Conservation (phyloP, 2,329 filamentous ascomycete species). For the Phyllosticta citriasiana region DNA sequence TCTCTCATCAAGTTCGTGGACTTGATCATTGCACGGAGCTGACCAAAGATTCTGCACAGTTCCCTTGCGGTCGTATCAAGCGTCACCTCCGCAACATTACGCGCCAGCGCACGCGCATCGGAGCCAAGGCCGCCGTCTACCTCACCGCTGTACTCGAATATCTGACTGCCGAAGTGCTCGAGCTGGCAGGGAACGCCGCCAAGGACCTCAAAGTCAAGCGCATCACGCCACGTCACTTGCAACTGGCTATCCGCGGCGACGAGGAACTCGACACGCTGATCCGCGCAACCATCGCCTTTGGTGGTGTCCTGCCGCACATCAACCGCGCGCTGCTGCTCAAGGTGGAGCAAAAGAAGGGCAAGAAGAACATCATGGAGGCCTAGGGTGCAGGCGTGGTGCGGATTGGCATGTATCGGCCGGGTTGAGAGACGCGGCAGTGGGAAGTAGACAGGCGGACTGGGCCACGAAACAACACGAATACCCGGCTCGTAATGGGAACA, state of each 20-base stretch:
- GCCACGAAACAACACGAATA: not conserved
- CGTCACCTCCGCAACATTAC: slow-evolving; percentile 99
- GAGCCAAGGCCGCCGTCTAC: slow-evolving; percentile 96
- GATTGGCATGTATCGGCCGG: not conserved
- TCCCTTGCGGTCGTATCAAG: slow-evolving; percentile 99
- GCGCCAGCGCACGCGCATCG: slow-evolving; percentile 99
- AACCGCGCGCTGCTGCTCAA: slow-evolving; percentile 93
- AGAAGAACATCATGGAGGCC: slow-evolving; percentile 35
- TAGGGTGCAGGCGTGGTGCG: slow-evolving; percentile 8
- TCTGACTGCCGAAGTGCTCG: slow-evolving; percentile 92
- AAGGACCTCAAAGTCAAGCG: slow-evolving; percentile 99
- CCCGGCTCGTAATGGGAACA: not conserved
- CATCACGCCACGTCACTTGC: slow-evolving; percentile 94
- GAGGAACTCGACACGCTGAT: slow-evolving; percentile 97
- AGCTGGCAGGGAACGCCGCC: slow-evolving; percentile 94
- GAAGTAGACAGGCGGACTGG: not conserved
- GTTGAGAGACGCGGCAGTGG: not conserved
- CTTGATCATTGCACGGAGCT: not conserved
- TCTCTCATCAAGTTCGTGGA: not conserved
- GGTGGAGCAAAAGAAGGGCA: slow-evolving; percentile 96
- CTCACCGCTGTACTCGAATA: slow-evolving; percentile 98
- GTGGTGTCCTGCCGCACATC: slow-evolving; percentile 97
- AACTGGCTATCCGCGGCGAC: slow-evolving; percentile 95
- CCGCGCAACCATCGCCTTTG: slow-evolving; percentile 93
- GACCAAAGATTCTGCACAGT: slow-evolving; percentile 46